A percentile compares a stretch with the other conserved stretches of the same genome.
These are phyloP conservation scores for Tolypocladium guangdongense DNA, from an alignment of 2,329 filamentous ascomycete species.

Conservation along the genomic window DNA sequence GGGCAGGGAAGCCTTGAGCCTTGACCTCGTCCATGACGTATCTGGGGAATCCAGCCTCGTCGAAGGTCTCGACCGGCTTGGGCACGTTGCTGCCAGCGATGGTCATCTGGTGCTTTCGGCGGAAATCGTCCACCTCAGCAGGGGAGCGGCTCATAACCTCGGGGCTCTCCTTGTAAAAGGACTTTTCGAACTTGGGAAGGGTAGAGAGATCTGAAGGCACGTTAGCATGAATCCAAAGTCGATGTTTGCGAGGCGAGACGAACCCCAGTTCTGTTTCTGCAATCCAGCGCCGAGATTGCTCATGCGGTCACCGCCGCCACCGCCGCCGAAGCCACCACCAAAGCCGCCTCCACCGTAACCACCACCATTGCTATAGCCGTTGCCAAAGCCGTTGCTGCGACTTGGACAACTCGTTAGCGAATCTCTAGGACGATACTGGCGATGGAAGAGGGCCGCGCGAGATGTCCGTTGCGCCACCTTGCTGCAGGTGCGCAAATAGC, in stretches of 20 bases:
- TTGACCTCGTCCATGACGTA: conserved; percentile 99
- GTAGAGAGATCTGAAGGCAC: conserved; percentile 52
- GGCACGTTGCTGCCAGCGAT: conserved; percentile 73
- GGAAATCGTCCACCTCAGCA: conserved; percentile 79
- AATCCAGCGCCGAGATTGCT: conserved; percentile 77
- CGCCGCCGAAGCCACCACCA: conserved; percentile 28
- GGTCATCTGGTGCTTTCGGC: conserved; percentile 73
- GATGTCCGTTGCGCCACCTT: neutral
- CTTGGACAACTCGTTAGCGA: conserved; percentile 29
- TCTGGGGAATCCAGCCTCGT: conserved; percentile 91
- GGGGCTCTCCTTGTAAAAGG: conserved; percentile 94
- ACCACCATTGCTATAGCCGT: conserved; percentile 20
- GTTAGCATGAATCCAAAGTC: conserved; percentile 11
- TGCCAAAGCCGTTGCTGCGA: conserved; percentile 27
- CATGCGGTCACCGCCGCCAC: conserved; percentile 86
- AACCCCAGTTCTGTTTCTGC: conserved; percentile 83
- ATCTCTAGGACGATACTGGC: conserved; percentile 2
- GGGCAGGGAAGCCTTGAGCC: conserved; percentile 87
- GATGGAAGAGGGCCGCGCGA: neutral
- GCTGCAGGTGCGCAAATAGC: neutral
- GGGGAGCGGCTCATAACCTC: conserved; percentile 63
- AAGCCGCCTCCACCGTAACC: conserved; percentile 26
- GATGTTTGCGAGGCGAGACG: conserved; percentile 22
- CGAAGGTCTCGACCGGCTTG: conserved; percentile 91
- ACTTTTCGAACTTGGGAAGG: conserved; percentile 96